Base-by-base conservation (phyloP, 805 yeast genomes). In the Yamadazyma sp. region DNA sequence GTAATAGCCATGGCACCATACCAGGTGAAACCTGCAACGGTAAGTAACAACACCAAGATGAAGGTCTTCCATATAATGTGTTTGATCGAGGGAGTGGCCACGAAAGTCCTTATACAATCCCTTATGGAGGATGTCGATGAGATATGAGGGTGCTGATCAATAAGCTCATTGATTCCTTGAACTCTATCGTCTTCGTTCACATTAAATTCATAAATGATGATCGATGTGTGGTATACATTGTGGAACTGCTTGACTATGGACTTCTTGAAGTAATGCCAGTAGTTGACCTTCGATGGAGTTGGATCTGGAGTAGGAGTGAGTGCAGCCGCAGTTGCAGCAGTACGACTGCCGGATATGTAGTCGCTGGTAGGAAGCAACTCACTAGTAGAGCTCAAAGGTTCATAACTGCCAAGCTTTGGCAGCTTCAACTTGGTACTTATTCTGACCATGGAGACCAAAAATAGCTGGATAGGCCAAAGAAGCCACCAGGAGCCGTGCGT, bases 1-100 rank as follows among this genome's bases (percentile, higher is more conserved):
- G 95, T 80, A 53, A 84, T 61, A 20, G 80, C 71, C 79, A 88
- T 85, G 8, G 95, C 84, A 12, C 84, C 73, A 55, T 86, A 88
- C 96, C 96, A 87, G 2, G 95, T 77, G 13, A 76, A 67, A 1
- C 95, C 95, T 0, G 95, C 95, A 2, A 78, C 43, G 13, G 84
- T 84, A 43, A 87, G 65, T 5, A 87, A 73, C 6, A 75, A 20
- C 3, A 84, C 71, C 20, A 84, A 62, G 3, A 72, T 34, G 3
- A 69, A 58, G 4, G 77, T 57, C 16, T 71, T 62, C 25, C 49
- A 48, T 24, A 73, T 47, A 10, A 84, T 62, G 53, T 80, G 77
- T 30, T 50, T 54, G 40, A 78, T 54, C 1, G 84, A 73, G 1
- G 67, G 65, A n/a, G 78, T 67, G 6, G 41, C 41, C 25, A 67